Conservation (phyloP, 2,329 filamentous ascomycete genomes). For the Myriosclerotinia curreyana region DNA sequence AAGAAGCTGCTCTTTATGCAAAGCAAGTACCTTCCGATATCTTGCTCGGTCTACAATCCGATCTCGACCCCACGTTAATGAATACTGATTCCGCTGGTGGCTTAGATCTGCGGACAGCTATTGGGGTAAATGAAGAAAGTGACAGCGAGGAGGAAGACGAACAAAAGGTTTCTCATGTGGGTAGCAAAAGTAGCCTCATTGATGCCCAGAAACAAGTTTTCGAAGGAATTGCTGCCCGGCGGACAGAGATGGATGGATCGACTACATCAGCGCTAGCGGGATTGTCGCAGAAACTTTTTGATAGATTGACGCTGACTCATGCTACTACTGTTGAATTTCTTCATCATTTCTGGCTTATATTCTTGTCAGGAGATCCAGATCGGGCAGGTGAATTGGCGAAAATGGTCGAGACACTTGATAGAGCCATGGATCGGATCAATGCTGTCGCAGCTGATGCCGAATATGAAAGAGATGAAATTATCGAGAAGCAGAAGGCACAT, state of each 20-base stretch:
- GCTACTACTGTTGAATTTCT: constrained; percentile 93
- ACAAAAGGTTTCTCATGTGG: constrained; percentile 56
- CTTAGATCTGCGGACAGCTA: constrained; percentile 59
- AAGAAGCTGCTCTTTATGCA: constrained; percentile 52
- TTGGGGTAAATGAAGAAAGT: constrained; percentile 68
- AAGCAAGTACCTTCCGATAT: constrained; percentile 69
- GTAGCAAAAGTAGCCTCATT: constrained; percentile 64
- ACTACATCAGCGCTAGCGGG: constrained; percentile 40
- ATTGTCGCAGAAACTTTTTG: constrained; percentile 52
- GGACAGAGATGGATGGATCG: constrained; percentile 55
- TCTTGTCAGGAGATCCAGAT: constrained; percentile 81
- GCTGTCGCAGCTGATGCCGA: constrained; percentile 80
- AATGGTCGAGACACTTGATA: constrained; percentile 75
- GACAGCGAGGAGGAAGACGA: constrained; percentile 63
- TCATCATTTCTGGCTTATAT: constrained; percentile 95
- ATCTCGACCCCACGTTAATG: constrained; percentile 51
- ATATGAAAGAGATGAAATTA: constrained; percentile 62
- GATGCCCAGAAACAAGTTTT: constrained; percentile 65
- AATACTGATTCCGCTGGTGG: constrained; percentile 49
- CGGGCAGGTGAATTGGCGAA: constrained; percentile 77
- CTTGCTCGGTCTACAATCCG: constrained; percentile 59
- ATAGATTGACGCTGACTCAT: constrained; percentile 71
- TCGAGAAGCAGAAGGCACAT: constrained; percentile 65
- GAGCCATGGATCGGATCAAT: constrained; percentile 74
- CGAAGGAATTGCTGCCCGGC: constrained; percentile 59